phyloP scores from a whole-genome alignment of 768 basidiomycete genomes.

The Termitomyces sp. region DNA sequence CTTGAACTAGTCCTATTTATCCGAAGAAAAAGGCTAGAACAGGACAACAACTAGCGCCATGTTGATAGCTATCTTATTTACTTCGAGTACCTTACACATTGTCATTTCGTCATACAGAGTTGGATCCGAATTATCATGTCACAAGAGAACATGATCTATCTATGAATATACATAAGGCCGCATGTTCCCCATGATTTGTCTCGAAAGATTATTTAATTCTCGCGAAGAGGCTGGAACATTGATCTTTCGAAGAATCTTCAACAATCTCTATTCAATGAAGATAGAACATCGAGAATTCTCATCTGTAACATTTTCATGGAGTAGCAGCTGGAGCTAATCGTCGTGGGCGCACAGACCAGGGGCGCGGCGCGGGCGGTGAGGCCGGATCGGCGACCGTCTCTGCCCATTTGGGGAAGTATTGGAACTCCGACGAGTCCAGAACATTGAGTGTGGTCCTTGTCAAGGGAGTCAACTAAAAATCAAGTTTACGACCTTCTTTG shows the following conservation, averaged over 20 bases:
- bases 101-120: not conserved
- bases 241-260: not conserved
- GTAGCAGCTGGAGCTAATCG: not conserved
- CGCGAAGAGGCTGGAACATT: not conserved
- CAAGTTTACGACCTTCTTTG: conserved; percentile 9
- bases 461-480: conserved; percentile 3
- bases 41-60: not conserved
- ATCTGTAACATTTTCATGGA: not conserved
- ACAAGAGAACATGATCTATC: not conserved
- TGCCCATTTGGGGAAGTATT: conserved; percentile 22
- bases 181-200: not conserved
- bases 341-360: conserved; percentile 14
- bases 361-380: not conserved
- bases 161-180: not conserved
- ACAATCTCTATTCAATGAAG: not conserved
- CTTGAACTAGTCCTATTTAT: not conserved
- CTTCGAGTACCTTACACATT: not conserved
- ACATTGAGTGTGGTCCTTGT: not conserved
- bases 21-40: not conserved
- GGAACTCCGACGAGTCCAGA: conserved; percentile 20
- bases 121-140: not conserved
- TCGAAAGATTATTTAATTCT: not conserved
- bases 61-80: not conserved
- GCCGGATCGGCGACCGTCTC: conserved; percentile 7
- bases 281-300: not conserved